Evolutionary conservation across 139 green algal genomes (phyloP), one percentile per base, ranked within the genome.

Genomic region (Micromonas commoda): DNA sequence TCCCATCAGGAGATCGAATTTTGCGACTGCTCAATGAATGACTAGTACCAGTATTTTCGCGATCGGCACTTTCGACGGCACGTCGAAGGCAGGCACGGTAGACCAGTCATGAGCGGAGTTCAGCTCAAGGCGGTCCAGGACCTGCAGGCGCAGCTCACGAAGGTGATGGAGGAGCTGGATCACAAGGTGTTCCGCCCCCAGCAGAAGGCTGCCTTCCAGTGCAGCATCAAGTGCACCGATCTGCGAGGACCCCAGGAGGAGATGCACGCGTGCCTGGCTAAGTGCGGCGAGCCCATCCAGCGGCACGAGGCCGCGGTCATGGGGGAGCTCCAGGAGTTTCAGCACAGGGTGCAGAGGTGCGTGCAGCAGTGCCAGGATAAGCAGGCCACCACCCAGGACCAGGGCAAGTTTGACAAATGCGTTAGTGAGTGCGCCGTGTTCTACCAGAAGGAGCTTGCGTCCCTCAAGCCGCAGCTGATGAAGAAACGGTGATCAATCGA

Each of bases 301-400:
- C 35, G 53, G 19, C 24, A 38, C 37, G 68, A 75, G 38, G 2
- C 21, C 21, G 37, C 2, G 35, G 37, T 75, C 23, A 75, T 34
- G 9, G 16, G 29, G 20, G 68, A 75, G 35, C 37, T 75, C 23
- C 37, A 63, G 23, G 35, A 34, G 6, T 75, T 75, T 63, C 37
- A 61, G 4, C 26, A 39, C 20, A 28, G 38, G 1, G 68, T 75
- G 37, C 68, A 75, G 38, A 2, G 68, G 19, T 75, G 68, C 68
- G 37, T 32, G 68, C 35, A 64, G 38, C 2, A 28, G 68, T 75
- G 68, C 68, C 21, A 61, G 37, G 68, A 75, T 61, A 61, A 63
- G 34, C 28, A 39, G 63, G 68, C 52, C 2, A 63, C 2, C 1
- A 39, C 68, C 3, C 68, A 75, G 37, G 34, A 34, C 28, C 24